Base-by-base conservation (phyloP, 2,329 filamentous ascomycete genomes). In the Emergomyces pasteurianus region DNA sequence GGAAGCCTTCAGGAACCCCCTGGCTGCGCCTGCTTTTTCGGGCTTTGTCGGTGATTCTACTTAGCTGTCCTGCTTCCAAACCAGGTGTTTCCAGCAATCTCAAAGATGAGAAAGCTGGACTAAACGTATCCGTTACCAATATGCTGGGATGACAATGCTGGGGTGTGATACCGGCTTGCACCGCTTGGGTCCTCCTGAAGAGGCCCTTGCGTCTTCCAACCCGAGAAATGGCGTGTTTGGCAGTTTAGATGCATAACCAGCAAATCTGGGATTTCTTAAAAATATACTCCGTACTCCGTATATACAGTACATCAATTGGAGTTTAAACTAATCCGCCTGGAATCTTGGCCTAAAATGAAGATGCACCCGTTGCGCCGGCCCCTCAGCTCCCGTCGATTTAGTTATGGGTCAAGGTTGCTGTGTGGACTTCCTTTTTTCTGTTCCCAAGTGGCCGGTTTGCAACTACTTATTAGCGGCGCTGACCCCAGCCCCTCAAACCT, bases 101-200 rank as follows among this genome's bases (percentile, higher is more conserved):
- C 53, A 40, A 40, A 26, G 36, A 14, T 56, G 34, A n/a, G 53
- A 23, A 28, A 26, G 21, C 53, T 28, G 34, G 53, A 42, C 56
- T 58, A 58, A 38, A 31, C 23, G 16, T 34, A 31, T 42, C 56
- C 40, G 56, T 58, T 58, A 58, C 56, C 56, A 58, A 7, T 58
- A 26, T 42, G 10, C 56, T 47, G 56, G 56, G 56, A 58, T 58
- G 12, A 21, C 46, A 21, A 12, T 49, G 40, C 40, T n/a, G 16
- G 46, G 46, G 21, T 49, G 4, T 18, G 18, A 46, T 58, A 9
- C 42, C 56, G 23, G 14, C 34, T 56, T 38, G 21, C 36, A 56
- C 36, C 36, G 34, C 34, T 18, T 21, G 36, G 9, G 18, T 23
- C 28, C 21, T 55, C 52, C 18, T 40, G 10, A n/a, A 4, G 52